phyloP scores from a whole-genome alignment of 768 basidiomycete genomes.

The Pisolithus orientalis region DNA sequence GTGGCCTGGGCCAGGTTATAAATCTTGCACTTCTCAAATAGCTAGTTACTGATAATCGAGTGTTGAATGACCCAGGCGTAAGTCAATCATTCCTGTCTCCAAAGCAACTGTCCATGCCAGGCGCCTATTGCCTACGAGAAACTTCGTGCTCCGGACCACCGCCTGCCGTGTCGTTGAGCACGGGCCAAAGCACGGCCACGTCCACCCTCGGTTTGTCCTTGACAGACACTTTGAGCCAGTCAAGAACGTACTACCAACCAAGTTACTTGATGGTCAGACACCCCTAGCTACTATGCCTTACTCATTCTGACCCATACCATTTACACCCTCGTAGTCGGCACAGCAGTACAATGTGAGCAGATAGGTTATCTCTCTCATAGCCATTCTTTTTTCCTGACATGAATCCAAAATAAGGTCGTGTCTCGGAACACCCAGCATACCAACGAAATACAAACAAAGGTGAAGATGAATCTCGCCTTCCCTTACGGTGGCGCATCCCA shows the following conservation, averaged over 20 bases:
- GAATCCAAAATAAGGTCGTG: slow-evolving; percentile 15
- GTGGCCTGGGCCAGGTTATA: too few species aligned
- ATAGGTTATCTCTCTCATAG: background rate
- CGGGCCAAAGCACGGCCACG: slow-evolving; percentile 41
- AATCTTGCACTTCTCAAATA: too few species aligned
- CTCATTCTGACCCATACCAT: background rate
- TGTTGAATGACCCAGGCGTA: too few species aligned
- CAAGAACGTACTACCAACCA: slow-evolving; percentile 71
- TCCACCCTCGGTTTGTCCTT: slow-evolving; percentile 44
- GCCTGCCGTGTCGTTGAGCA: slow-evolving; percentile 31
- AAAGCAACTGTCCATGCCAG: too few species aligned
- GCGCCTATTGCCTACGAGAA: too few species aligned
- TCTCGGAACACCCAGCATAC: slow-evolving; percentile 56
- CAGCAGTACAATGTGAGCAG: slow-evolving; percentile 50
- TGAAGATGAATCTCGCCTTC: slow-evolving; percentile 68
- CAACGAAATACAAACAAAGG: slow-evolving; percentile 76
- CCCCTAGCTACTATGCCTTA: background rate
- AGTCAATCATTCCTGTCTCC: too few species aligned
- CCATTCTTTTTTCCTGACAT: slow-evolving; percentile 5
- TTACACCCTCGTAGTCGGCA: slow-evolving; percentile 39
- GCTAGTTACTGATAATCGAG: too few species aligned
- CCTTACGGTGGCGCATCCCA: slow-evolving; percentile 59
- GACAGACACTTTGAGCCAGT: slow-evolving; percentile 64
- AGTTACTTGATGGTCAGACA: slow-evolving; percentile 71
- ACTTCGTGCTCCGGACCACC: background rate